Evolutionary conservation across 495 filamentous ascomycete species (phyloP), one percentile per base, ranked within the genome.

Genomic region (Echria macrotheca): DNA sequence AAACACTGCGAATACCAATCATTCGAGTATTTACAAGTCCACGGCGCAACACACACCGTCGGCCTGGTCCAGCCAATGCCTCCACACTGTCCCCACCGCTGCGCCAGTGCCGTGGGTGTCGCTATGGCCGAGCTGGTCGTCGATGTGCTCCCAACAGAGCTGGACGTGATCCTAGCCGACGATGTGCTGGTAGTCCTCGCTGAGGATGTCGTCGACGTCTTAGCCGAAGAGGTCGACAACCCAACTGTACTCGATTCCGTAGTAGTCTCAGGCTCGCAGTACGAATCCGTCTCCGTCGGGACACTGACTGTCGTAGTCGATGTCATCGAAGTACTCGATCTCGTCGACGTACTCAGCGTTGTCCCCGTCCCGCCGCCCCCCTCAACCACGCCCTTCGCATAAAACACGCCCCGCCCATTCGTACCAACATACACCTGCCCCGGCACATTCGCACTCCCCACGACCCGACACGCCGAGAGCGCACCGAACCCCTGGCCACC

Each of bases 341-440:
- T 47, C 7, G 46, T 40, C 12, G 47, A 17, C 1, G 46, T 33
- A 24, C 55, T 35, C 28, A 50, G 46, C 3, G 39, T 56, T 17
- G 46, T 47, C 9, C 40, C 38, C 23, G 32, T 32, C 9, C 45
- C 41, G 8, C 45, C 39, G 0, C 53, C 51, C 1, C 55, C 50
- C 2, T 39, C 22, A 0, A 61, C 51, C 8, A 36, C 44, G 7
- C 59, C 64, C 52, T 67, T 56, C 9, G 66, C 77, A 50, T 72
- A 79, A 23, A 82, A 70, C 4, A 79, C 77, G 29, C 78, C 78
- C 2, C 78, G 69, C 0, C 79, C 79, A 37, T 82, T 81, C 0
- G 77, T 81, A 1, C 78, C 79, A 25, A 81, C 66, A 49, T 74
- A 81, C 0, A 82, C 78, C 49, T 71, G 72, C 15, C 74, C 74